Base-by-base conservation (phyloP, 2,329 filamentous ascomycete species). In the Stemphylium vesicarium region DNA sequence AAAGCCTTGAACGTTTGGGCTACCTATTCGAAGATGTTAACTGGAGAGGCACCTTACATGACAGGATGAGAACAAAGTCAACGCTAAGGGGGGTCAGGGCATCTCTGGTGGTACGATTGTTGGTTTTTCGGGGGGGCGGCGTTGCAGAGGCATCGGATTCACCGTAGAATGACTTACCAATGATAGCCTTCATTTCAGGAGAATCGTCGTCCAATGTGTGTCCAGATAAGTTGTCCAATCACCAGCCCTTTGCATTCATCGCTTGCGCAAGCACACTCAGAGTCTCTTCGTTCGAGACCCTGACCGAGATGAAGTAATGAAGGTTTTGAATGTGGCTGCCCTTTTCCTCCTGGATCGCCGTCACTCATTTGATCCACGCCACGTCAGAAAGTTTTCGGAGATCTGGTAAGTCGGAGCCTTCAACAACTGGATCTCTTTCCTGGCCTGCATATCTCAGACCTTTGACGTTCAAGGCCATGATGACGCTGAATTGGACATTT, bases 371-470 rank as follows among this genome's bases (percentile, higher is more conserved):
- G 2, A 64, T 52, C 56, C 58, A 68, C 0, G 56, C 58, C 13
- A 66, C 50, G 13, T 65, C 64, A 2, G 64, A 67, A 26, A 66
- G 65, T 20, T 60, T 49, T 15, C 51, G 57, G 2, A 66, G 43
- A 2, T 36, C 49, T 4, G 64, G 63, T 20, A 62, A 24, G 7
- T 57, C 24, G 2, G 61, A 52, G 3, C 22, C 22, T 24, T 24
- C 22, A 24, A 24, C 22, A 2, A 7, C 5, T 24, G 22, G 22
- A 6, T 2, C 7, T 24, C 4, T 24, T 5, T 24, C 22, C 7
- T 24, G 22, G 22, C 22, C 22, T 24, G 22, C 22, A 24, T 24
- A 7, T 7, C 6, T 24, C 22, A 6, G 22, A 5, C 22, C 22
- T 24, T 5, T 24, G 22, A 24, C 22, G 22, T 24, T 24, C 4